phyloP scores from a whole-genome alignment of 345 rosid species.

The Passiflora organensis region DNA sequence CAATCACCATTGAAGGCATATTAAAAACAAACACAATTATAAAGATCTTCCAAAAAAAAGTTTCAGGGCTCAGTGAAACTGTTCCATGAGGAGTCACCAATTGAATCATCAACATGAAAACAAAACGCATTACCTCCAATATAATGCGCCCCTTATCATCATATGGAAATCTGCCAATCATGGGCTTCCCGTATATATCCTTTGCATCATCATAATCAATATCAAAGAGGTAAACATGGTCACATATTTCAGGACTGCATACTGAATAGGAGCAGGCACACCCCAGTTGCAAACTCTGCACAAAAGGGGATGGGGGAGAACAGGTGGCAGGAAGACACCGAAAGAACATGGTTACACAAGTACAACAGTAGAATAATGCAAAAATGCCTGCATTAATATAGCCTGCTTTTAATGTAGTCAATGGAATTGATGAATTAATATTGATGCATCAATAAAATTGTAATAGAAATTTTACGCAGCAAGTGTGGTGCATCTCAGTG shows the following conservation, averaged over 20 bases:
- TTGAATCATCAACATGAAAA: background rate
- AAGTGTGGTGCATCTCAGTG: too few relatives aligned
- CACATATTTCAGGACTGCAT: conserved; percentile 72
- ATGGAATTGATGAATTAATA: too few relatives aligned
- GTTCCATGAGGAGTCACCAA: background rate
- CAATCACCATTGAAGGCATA: background rate
- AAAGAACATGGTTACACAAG: background rate
- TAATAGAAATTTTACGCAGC: too few relatives aligned
- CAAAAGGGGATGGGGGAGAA: conserved; percentile 1
- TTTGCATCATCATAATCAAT: conserved; percentile 89
- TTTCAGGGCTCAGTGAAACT: background rate
- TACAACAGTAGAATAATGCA: background rate
- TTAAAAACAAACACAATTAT: conserved; percentile 1
- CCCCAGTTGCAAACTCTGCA: conserved; percentile 66
- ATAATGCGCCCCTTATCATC: conserved; percentile 71
- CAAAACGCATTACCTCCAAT: conserved; percentile 57
- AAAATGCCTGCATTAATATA: background rate
- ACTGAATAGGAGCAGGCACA: conserved; percentile 59
- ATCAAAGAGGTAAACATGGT: conserved; percentile 88
- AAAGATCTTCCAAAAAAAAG: background rate
- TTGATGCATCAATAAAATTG: too few relatives aligned
- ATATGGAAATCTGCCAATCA: conserved; percentile 77
- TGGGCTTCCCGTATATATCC: conserved; percentile 71
- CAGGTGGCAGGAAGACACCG: conserved; percentile 1
- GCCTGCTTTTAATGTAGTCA: too few relatives aligned